Percentiles rank a stretch among this genome's conserved stretches.
Evolutionary conservation across 345 rosid species (phyloP).

Genomic region (Cochlearia excelsa): DNA sequence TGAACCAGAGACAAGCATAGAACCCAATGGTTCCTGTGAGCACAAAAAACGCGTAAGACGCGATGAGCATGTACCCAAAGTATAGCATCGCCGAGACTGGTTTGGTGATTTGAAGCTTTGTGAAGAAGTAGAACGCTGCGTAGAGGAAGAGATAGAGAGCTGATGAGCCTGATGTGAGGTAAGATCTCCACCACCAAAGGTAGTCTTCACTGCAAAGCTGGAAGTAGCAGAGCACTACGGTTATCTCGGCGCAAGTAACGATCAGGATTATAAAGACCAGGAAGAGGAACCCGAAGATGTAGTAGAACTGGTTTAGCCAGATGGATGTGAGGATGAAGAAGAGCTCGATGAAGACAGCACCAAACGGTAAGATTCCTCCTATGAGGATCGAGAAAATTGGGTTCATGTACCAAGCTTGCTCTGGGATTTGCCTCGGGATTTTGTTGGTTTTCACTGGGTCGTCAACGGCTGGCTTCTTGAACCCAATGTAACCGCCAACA

Average conservation of each 20-base stretch:
- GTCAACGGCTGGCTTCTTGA: conserved; percentile 68
- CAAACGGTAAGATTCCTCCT: conserved; percentile 85
- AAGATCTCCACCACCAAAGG: conserved; percentile 93
- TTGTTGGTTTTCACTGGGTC: conserved; percentile 73
- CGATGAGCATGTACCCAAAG: conserved; percentile 84
- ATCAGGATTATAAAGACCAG: conserved; percentile 66
- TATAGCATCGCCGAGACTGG: conserved; percentile 66
- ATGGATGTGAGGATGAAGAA: conserved; percentile 49
- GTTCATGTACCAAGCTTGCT: conserved; percentile 92
- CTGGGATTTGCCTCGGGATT: conserved; percentile 47
- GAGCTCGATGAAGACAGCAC: conserved; percentile 85
- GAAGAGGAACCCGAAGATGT: conserved; percentile 87
- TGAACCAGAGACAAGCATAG: conserved; percentile 85
- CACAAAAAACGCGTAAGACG: conserved; percentile 70
- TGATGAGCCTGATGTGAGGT: conserved; percentile 79
- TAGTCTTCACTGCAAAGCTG: conserved; percentile 87
- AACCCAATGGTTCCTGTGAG: conserved; percentile 78
- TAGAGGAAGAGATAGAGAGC: conserved; percentile 74
- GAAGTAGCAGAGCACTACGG: conserved; percentile 81
- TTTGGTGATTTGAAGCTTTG: conserved; percentile 82
- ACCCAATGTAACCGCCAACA: conserved; percentile 67
- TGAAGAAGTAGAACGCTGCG: conserved; percentile 83
- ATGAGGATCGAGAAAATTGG: conserved; percentile 72
- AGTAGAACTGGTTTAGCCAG: conserved; percentile 78
- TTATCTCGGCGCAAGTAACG: conserved; percentile 73